A percentile compares a stretch with the other conserved stretches of the same genome.
These are phyloP conservation scores for Pyrenochaeta sp. DNA, from an alignment of 2,329 filamentous ascomycete species.

Conservation along the genomic window DNA sequence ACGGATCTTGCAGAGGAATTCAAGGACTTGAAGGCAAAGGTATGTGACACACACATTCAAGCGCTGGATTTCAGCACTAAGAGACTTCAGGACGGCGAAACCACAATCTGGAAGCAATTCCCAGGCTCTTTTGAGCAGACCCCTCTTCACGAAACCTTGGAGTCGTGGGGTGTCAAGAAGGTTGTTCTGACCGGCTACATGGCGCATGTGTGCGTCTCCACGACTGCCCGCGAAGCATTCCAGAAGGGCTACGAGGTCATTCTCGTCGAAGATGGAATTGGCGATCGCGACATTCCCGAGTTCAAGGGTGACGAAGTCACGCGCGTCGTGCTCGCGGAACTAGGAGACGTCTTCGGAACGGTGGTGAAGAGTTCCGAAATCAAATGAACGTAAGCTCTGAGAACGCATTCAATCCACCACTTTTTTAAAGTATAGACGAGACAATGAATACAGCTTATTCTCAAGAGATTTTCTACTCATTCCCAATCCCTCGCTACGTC, in stretches of 20 bases:
- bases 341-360: conserved; percentile 70
- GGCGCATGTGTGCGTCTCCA: conserved; percentile 71
- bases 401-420: not conserved
- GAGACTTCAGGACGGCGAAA: conserved; percentile 57
- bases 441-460: too few relatives aligned
- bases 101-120: conserved; percentile 62
- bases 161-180: conserved; percentile 62
- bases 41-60: not conserved
- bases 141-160: conserved; percentile 63
- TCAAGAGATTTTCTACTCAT: too few relatives aligned
- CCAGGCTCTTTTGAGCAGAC: conserved; percentile 69
- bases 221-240: conserved; percentile 67
- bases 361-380: conserved; percentile 62
- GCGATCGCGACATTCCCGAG: conserved; percentile 72
- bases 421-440: too few relatives aligned
- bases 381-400: conserved; percentile 29
- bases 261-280: conserved; percentile 67
- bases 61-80: not conserved
- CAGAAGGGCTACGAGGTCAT: conserved; percentile 71
- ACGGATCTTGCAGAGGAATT: conserved; percentile 69
- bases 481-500: too few relatives aligned
- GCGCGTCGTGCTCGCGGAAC: conserved; percentile 60
- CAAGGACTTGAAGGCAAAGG: conserved; percentile 61
- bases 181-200: conserved; percentile 69
- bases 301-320: conserved; percentile 63